These are phyloP conservation scores for Tulasnella sp. DNA, from an alignment of 768 basidiomycete genomes.

Conservation along the genomic window DNA sequence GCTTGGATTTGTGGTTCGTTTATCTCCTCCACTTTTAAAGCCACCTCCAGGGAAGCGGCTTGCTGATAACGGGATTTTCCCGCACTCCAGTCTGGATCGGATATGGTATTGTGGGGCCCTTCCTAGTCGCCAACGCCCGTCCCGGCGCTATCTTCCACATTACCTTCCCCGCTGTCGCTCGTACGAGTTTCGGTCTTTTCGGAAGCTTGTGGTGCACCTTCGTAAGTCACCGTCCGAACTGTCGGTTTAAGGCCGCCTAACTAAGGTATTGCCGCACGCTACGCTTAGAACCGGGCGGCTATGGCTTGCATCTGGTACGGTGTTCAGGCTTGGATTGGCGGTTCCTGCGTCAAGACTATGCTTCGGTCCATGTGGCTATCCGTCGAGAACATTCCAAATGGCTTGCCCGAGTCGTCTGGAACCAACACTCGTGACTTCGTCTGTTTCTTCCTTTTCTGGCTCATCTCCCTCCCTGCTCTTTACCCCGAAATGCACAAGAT, in stretches of 20 bases:
- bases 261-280: too few species aligned
- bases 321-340: constrained; percentile 79
- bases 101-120: constrained; percentile 54
- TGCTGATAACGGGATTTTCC: not conserved
- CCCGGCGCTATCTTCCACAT: constrained; percentile 74
- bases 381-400: constrained; percentile 60
- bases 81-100: constrained; percentile 45
- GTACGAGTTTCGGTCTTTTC: constrained; percentile 66
- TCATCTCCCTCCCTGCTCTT: constrained; percentile 71
- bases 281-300: constrained; percentile 51
- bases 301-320: constrained; percentile 79
- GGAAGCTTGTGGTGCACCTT: constrained; percentile 77
- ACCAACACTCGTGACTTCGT: constrained; percentile 71
- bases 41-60: too few species aligned
- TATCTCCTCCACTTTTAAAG: too few species aligned
- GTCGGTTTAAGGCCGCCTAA: too few species aligned
- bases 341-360: constrained; percentile 69
- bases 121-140: constrained; percentile 73
- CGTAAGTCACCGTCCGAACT: constrained; percentile 33
- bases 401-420: constrained; percentile 67
- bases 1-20: constrained; percentile 63
- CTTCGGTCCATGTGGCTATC: constrained; percentile 74
- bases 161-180: constrained; percentile 62
- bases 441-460: constrained; percentile 85
- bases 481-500: constrained; percentile 82